A percentile compares a stretch with the other conserved stretches of the same genome.
Conservation (phyloP, 495 filamentous ascomycete species). For the Tuber magnatum region DNA sequence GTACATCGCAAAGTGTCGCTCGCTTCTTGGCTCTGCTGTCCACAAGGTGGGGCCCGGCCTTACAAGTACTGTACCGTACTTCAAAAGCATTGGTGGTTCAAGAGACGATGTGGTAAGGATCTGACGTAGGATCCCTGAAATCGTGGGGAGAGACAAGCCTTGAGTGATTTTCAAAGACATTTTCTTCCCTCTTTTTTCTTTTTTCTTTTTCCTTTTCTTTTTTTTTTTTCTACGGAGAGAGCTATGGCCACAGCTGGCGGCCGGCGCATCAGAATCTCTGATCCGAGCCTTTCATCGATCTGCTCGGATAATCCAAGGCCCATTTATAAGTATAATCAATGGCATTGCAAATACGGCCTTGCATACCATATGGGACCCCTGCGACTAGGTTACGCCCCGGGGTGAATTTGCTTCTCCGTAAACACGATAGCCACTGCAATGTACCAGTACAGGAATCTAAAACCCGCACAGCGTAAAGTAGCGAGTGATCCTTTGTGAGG, state of each 20-base stretch:
- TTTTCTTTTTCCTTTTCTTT: too few relatives aligned
- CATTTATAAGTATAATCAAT: neutral
- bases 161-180: constrained; percentile 2
- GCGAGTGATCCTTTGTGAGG: constrained; percentile 2
- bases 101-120: neutral
- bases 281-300: neutral
- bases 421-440: too few relatives aligned
- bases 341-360: neutral
- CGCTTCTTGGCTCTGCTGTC: neutral
- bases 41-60: neutral
- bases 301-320: neutral
- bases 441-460: neutral
- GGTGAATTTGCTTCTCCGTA: neutral
- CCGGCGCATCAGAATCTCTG: neutral
- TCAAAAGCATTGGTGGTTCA: neutral
- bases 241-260: neutral
- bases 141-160: neutral
- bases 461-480: neutral
- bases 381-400: neutral
- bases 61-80: too few relatives aligned
- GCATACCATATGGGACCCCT: neutral
- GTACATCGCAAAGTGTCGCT: neutral
- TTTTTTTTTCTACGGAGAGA: neutral
- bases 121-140: neutral
- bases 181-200: too few relatives aligned